Evolutionary conservation across 2,329 filamentous ascomycete genomes (phyloP).

Genomic region (Nectriaceae sp.): DNA sequence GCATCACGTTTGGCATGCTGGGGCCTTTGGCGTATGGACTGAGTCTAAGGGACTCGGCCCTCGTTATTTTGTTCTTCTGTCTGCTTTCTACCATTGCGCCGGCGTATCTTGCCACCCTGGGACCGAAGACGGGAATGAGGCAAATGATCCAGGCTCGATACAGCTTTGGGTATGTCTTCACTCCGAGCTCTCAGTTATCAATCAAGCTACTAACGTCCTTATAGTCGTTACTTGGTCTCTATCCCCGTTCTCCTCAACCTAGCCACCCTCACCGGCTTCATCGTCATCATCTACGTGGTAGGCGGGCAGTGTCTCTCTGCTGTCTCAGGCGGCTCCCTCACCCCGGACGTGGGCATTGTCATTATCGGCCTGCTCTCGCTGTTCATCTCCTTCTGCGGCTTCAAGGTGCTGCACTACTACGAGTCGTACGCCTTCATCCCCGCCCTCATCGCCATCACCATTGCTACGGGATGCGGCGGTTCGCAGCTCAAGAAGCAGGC

Average conservation of each 20-base stretch:
- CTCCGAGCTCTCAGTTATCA: neutral
- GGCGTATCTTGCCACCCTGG: conserved; percentile 59
- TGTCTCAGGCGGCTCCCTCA: conserved; percentile 50
- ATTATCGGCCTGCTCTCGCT: conserved; percentile 59
- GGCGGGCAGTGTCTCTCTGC: conserved; percentile 61
- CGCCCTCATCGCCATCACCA: conserved; percentile 54
- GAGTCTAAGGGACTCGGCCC: conserved; percentile 54
- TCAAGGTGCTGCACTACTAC: conserved; percentile 56
- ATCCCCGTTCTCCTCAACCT: conserved; percentile 64
- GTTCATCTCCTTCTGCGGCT: conserved; percentile 64
- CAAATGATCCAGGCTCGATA: conserved; percentile 68
- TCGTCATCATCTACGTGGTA: conserved; percentile 61
- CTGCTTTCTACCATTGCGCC: conserved; percentile 55
- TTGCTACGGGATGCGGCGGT: conserved; percentile 57
- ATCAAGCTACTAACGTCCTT: conserved; percentile 3
- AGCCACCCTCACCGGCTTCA: conserved; percentile 64
- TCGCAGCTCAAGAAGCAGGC: conserved; percentile 51
- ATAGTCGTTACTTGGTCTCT: conserved; percentile 55
- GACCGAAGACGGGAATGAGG: conserved; percentile 63
- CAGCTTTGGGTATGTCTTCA: conserved; percentile 53
- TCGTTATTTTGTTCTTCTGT: conserved; percentile 66
- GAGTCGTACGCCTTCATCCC: conserved; percentile 61
- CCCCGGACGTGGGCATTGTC: conserved; percentile 59
- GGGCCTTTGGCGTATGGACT: conserved; percentile 57
- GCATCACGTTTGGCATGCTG: conserved; percentile 65